Evolutionary conservation across 768 basidiomycete species (phyloP), one percentile per base, ranked within the genome.

Genomic region (Rhizopogon vesiculosus): DNA sequence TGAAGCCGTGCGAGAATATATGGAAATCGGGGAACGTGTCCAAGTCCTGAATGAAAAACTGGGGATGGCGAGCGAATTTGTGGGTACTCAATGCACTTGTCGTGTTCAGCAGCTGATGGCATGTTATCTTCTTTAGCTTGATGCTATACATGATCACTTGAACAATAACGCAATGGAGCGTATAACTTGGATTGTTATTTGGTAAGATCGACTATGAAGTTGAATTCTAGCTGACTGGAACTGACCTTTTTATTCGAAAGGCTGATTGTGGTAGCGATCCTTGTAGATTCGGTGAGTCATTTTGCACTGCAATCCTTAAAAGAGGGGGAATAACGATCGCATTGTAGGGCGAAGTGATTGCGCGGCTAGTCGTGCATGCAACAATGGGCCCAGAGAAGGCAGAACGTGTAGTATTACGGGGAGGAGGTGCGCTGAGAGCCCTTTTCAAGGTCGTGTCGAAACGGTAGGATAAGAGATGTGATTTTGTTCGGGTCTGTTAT

Each of bases 1-100:
- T 65, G 91, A 93, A 61, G 93, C 93, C 0, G 93, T 95, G 45
- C 77, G 93, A 55, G 94, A 94, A 62, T 98, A 98, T 65, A 92
- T 97, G 81, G 95, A 98, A 70, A 93, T 97, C 51, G 84, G 82
- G 38, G 83, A 79, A 4, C 72, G 95, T 38, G 93, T 95, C 31
- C 82, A 87, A 66, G 88, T 86, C 10, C 70, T 98, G 60, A 96
- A 95, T 66, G 94, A 96, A 67, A 89, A 91, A 59, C 72, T 97
- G 39, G 86, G 83, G 4, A 89, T 94, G 7, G 89, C 91, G 13
- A 90, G 89, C 61, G 93, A 93, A 72, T 82, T 98, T 68, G 91
- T 94, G 65, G 62, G 90, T 78, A 16, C 31, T 53, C 29, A 18
- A 2, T 51, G 38, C 51, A 48, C 50, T 38, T 39, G 38, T 38